A percentile compares a stretch with the other conserved stretches of the same genome.
Evolutionary conservation across 441 rosid genomes (phyloP).

Genomic region (Croton setiger): DNA sequence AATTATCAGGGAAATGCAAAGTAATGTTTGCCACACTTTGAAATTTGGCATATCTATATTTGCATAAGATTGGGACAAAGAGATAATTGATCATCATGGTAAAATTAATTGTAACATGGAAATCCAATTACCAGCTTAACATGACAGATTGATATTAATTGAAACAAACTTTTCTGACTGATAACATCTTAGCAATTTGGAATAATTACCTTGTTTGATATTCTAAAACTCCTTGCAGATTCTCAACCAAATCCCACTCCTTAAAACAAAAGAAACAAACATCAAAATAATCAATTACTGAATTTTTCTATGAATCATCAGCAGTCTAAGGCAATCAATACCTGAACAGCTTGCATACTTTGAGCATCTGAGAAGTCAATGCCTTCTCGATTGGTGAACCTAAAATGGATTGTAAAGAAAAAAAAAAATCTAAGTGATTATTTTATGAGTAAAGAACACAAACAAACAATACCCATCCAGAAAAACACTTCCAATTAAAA

Average conservation of each 20-base stretch:
- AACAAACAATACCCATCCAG: background rate
- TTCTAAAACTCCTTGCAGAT: conserved; percentile 77
- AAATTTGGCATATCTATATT: conserved; percentile 73
- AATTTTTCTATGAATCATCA: conserved; percentile 8
- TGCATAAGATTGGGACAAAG: conserved; percentile 11
- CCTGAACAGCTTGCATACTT: conserved; percentile 93
- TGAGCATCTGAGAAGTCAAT: conserved; percentile 96
- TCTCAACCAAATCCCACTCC: conserved; percentile 95
- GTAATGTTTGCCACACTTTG: conserved; percentile 84
- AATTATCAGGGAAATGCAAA: conserved; percentile 80
- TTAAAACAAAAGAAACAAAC: conserved; percentile 22
- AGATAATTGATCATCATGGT: conserved; percentile 10
- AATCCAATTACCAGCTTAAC: conserved; percentile 15
- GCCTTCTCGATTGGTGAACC: conserved; percentile 87
- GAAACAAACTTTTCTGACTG: conserved; percentile 2
- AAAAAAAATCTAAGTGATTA: too few relatives aligned
- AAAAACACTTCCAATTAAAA: background rate
- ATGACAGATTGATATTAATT: background rate
- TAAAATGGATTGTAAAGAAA: conserved; percentile 25
- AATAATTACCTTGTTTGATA: conserved; percentile 74
- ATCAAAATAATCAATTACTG: background rate
- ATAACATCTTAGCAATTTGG: background rate
- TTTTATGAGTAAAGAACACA: too few relatives aligned
- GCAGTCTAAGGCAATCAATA: conserved; percentile 26
- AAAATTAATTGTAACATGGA: background rate